These are phyloP conservation scores for Xerocomellus amylosporus DNA, from an alignment of 768 basidiomycete genomes.

Conservation along the genomic window DNA sequence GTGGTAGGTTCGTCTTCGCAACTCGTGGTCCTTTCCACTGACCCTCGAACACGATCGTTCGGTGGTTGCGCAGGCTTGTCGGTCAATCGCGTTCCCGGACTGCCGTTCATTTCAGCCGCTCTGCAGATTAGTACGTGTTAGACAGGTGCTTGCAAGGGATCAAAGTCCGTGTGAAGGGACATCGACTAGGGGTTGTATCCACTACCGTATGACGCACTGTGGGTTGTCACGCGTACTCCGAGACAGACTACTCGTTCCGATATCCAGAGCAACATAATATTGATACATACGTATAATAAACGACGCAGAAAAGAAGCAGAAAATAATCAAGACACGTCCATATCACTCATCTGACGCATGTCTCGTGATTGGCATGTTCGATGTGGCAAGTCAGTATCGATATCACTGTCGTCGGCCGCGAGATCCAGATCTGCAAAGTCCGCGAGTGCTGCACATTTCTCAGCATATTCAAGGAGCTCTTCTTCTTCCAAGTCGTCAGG, in stretches of 20 bases:
- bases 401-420: slow-evolving; percentile 18
- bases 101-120: too few species aligned
- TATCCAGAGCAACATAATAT: not conserved
- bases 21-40: too few species aligned
- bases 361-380: not conserved
- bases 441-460: slow-evolving; percentile 44
- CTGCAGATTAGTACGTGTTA: too few species aligned
- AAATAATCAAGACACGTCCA: slow-evolving; percentile 26
- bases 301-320: not conserved
- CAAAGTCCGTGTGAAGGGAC: too few species aligned
- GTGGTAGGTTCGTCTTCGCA: too few species aligned
- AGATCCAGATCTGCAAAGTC: slow-evolving; percentile 48
- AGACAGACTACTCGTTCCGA: not conserved
- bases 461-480: slow-evolving; percentile 58
- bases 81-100: too few species aligned
- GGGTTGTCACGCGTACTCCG: not conserved
- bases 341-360: slow-evolving; percentile 13
- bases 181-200: too few species aligned
- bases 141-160: too few species aligned
- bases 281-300: slow-evolving; percentile 9
- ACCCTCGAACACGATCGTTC: too few species aligned
- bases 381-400: slow-evolving; percentile 13
- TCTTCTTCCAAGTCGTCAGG: slow-evolving; percentile 54
- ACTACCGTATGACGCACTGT: not conserved
- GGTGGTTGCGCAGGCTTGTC: too few species aligned